Conservation (phyloP, 169 alveolate species). For the Babesia bigemina region DNA sequence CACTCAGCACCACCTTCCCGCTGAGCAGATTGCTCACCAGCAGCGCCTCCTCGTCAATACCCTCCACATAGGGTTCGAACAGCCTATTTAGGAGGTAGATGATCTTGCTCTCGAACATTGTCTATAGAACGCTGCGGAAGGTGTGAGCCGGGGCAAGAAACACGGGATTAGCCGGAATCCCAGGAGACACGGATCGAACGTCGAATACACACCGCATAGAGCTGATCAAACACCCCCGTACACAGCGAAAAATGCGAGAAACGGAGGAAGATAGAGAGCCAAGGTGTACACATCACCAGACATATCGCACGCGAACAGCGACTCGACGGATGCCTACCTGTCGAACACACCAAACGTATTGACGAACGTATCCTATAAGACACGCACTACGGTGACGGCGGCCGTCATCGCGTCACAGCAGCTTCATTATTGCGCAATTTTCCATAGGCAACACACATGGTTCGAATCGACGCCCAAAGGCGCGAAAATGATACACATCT, state of each 20-base stretch:
- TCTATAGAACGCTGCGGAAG: neutral
- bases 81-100: slow-evolving; percentile 51
- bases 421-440: neutral
- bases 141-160: neutral
- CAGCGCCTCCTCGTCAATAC: slow-evolving; percentile 71
- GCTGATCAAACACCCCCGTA: too few species aligned
- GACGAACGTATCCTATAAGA: too few species aligned
- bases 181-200: too few species aligned
- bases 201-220: too few species aligned
- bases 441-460: neutral
- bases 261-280: too few species aligned
- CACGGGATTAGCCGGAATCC: too few species aligned
- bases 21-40: slow-evolving; percentile 54
- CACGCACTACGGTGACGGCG: neutral
- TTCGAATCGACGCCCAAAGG: neutral
- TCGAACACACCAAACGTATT: too few species aligned
- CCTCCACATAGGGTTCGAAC: slow-evolving; percentile 65
- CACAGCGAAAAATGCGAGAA: too few species aligned
- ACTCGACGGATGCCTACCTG: too few species aligned
- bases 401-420: neutral
- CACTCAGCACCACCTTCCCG: slow-evolving; percentile 69
- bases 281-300: too few species aligned
- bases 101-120: slow-evolving; percentile 59
- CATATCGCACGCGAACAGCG: too few species aligned
- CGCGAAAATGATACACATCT: neutral